Percentiles rank a stretch among this genome's conserved stretches.
Evolutionary conservation across 73 alveolate genomes (phyloP).

Genomic region (Symbiodinium natans): DNA sequence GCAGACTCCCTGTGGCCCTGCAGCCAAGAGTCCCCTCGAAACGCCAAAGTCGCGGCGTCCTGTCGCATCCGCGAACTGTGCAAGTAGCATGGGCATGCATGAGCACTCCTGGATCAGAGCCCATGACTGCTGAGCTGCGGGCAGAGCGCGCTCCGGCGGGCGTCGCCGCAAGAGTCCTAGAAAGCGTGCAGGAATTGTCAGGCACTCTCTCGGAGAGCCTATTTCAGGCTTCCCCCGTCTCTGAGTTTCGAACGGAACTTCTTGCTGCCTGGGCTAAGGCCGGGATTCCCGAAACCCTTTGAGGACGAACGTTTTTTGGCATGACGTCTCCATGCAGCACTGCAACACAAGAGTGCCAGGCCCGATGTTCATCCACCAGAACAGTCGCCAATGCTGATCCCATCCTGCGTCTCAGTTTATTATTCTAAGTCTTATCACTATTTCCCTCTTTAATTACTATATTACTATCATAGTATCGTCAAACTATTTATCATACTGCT

Average conservation of each 20-base stretch:
- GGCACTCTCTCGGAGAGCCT: background rate
- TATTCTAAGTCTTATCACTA: too few relatives aligned
- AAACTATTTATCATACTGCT: too few relatives aligned
- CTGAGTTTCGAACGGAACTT: background rate
- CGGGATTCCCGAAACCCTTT: background rate
- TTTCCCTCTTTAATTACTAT: too few relatives aligned
- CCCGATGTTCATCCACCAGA: conserved; percentile 85
- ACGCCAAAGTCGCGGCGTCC: conserved; percentile 72
- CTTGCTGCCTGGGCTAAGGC: background rate
- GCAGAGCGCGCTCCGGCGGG: conserved; percentile 77
- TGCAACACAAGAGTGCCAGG: background rate
- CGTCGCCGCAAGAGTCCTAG: conserved; percentile 43
- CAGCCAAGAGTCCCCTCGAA: conserved; percentile 31
- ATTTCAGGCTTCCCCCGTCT: background rate
- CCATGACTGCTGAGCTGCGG: background rate
- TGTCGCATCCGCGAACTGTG: background rate
- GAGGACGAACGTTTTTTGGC: background rate
- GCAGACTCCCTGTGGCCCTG: background rate
- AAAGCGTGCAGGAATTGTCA: background rate
- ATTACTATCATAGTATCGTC: too few relatives aligned
- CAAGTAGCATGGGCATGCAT: background rate
- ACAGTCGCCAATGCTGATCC: conserved; percentile 77
- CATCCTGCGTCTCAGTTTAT: background rate
- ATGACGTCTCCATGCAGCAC: too few relatives aligned
- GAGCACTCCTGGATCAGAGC: too few relatives aligned